These are phyloP conservation scores for Fusarium heterosporum DNA, from an alignment of 2,329 filamentous ascomycete genomes.

Conservation along the genomic window DNA sequence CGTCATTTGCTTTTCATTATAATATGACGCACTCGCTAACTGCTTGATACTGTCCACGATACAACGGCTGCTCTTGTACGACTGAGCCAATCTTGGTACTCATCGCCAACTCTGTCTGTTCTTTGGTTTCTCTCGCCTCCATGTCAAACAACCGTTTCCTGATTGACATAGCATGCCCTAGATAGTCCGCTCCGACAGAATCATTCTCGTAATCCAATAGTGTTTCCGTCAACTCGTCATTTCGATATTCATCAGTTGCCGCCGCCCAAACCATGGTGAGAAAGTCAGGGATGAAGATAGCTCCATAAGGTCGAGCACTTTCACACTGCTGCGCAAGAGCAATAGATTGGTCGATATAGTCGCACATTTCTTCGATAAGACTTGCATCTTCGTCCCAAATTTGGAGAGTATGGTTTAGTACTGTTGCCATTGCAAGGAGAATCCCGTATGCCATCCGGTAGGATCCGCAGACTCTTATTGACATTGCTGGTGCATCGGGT, in stretches of 20 bases:
- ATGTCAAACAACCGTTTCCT: slow-evolving; percentile 23
- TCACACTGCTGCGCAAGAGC: slow-evolving; percentile 24
- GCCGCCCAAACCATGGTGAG: slow-evolving; percentile 37
- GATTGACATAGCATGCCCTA: slow-evolving; percentile 24
- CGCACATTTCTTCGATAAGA: slow-evolving; percentile 9
- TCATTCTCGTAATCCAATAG: slow-evolving; percentile 37
- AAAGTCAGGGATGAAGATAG: slow-evolving; percentile 29
- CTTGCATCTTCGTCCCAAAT: slow-evolving; percentile 10
- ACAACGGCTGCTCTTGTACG: not conserved
- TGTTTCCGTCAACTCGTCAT: slow-evolving; percentile 20
- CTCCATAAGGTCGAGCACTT: slow-evolving; percentile 29
- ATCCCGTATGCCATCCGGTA: slow-evolving; percentile 30
- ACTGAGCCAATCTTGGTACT: not conserved
- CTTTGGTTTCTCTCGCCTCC: slow-evolving; percentile 10
- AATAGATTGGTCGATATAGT: slow-evolving; percentile 30
- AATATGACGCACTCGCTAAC: slow-evolving; percentile 12
- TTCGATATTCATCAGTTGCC: slow-evolving; percentile 11
- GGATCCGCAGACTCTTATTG: not conserved
- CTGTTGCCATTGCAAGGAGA: slow-evolving; percentile 18
- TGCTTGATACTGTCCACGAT: not conserved
- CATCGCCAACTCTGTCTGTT: not conserved
- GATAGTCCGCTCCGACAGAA: slow-evolving; percentile 26
- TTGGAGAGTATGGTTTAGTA: slow-evolving; percentile 29
- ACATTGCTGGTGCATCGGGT: slow-evolving; percentile 1
- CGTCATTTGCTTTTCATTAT: not conserved